These are phyloP conservation scores for Extremus antarcticus DNA, from an alignment of 495 filamentous ascomycete species.

Conservation along the genomic window DNA sequence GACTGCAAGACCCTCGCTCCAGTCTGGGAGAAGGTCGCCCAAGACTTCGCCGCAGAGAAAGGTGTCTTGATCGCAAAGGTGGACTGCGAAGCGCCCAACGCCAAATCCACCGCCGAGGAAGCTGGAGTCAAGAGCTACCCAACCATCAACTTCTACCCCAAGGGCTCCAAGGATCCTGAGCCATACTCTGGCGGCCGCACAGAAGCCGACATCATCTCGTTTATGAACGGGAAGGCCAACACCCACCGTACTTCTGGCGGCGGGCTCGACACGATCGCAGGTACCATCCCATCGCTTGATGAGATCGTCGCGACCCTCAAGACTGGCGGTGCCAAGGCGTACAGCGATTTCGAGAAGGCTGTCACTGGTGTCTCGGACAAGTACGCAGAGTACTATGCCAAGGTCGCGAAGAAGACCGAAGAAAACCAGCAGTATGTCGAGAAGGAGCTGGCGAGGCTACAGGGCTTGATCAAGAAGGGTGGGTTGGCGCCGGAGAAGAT, in stretches of 20 bases:
- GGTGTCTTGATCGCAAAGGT: conserved; percentile 84
- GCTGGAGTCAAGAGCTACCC: conserved; percentile 80
- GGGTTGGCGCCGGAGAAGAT: conserved; percentile 74
- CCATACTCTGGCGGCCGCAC: conserved; percentile 67
- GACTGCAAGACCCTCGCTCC: conserved; percentile 96
- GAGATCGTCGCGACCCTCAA: conserved; percentile 56
- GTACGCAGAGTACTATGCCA: conserved; percentile 89
- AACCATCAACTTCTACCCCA: conserved; percentile 96
- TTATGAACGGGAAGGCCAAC: conserved; percentile 80
- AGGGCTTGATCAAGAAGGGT: conserved; percentile 74
- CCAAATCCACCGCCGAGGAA: conserved; percentile 62
- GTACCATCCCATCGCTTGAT: conserved; percentile 71
- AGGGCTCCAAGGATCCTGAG: conserved; percentile 63
- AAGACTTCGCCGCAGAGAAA: conserved; percentile 66
- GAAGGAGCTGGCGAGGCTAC: conserved; percentile 76
- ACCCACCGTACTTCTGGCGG: conserved; percentile 80
- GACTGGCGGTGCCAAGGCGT: conserved; percentile 41
- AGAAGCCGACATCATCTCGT: conserved; percentile 66
- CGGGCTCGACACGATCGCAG: conserved; percentile 65
- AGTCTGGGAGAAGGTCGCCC: conserved; percentile 76
- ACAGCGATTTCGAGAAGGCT: conserved; percentile 57
- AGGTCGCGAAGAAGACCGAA: conserved; percentile 73
- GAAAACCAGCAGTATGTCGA: conserved; percentile 64
- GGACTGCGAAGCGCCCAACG: conserved; percentile 77
- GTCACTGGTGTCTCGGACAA: conserved; percentile 59